Percentiles rank a stretch among this genome's conserved stretches.
Evolutionary conservation across 305 asterid species (phyloP).

Genomic region (Fraxinus platypoda): DNA sequence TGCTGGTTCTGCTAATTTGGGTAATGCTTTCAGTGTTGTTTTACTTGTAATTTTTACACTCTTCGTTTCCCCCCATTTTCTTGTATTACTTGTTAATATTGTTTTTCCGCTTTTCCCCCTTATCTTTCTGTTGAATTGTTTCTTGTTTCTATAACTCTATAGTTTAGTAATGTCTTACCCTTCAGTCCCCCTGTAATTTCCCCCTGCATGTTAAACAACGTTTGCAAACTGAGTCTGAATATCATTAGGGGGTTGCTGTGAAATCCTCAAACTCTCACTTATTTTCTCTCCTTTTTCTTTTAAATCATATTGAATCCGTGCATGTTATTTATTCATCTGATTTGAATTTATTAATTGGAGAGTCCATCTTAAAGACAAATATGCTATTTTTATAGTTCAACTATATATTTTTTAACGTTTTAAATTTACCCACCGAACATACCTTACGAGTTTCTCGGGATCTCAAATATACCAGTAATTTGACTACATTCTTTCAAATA

Average conservation of each 20-base stretch:
- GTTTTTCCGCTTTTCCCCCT: not conserved
- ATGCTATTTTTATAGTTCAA: not conserved
- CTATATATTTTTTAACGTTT: not conserved
- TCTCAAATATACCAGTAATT: conserved; percentile 1
- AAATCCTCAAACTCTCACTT: not conserved
- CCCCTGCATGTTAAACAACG: not conserved
- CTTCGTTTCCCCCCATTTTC: not conserved
- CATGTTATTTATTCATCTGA: conserved; percentile 6
- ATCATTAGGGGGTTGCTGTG: not conserved
- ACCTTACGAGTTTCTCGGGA: conserved; percentile 1
- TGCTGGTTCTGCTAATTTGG: not conserved
- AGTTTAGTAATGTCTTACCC: not conserved
- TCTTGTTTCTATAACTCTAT: not conserved
- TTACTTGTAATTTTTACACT: not conserved
- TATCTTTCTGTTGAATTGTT: not conserved
- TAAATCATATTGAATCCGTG: not conserved
- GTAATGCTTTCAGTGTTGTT: not conserved
- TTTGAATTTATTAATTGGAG: conserved; percentile 2
- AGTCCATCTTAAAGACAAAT: conserved; percentile 12
- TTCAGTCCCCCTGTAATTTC: not conserved
- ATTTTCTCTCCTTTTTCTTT: not conserved
- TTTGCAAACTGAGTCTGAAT: not conserved
- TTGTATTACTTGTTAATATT: not conserved
- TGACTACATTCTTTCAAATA: not conserved
- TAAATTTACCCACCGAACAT: conserved; percentile 1